Base-by-base conservation (phyloP, 1,139 yeast species). In the Taphrina confusa region DNA sequence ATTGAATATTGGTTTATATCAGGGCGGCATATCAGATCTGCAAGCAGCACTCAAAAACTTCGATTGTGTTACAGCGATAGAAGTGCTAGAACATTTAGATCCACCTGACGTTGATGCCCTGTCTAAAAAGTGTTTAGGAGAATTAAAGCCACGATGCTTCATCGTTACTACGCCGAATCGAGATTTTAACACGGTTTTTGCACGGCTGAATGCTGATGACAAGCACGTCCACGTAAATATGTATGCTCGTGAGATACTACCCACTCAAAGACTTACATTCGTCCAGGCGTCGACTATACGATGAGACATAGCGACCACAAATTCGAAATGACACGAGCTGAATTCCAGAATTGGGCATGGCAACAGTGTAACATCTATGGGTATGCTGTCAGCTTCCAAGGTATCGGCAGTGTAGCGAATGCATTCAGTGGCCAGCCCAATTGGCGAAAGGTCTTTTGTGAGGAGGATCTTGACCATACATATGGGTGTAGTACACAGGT, bases 51-150 rank as follows among this genome's bases (percentile, higher is more conserved):
- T 3, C 4, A 22, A 30, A 16, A 20, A 16, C 5, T 44, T 31
- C 30, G 61, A 58, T n/a, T 58, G 54, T 18, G 31, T 58, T n/a
- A 57, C 55, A 9, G 61, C 61, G 11, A 51, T 46, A n/a, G 61
- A 58, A 27, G 57, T 58, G 16, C 31, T 58, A 8, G 61, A 58
- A 27, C 61, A 58, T 44, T 42, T 51, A 12, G 47, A 49, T n/a
- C 54, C 54, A 1, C 34, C 28, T 11, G 58, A 44, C 18, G 42
- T 58, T 4, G 44, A 16, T 16, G 46, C 50, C n/a, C 16, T 58
- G 6, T 33, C 50, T 8, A 18, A 30, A 4, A 20, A 25, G 14
- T 47, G 39, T 8, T 42, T 58, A 4, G 44, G 51, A 20, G 18
- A 20, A 25, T 27, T 51, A 22, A 25, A 28, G 23, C 61, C 61